Evolutionary conservation across 164 flowering plant genomes (phyloP).

Genomic region (Amborella trichopoda): DNA sequence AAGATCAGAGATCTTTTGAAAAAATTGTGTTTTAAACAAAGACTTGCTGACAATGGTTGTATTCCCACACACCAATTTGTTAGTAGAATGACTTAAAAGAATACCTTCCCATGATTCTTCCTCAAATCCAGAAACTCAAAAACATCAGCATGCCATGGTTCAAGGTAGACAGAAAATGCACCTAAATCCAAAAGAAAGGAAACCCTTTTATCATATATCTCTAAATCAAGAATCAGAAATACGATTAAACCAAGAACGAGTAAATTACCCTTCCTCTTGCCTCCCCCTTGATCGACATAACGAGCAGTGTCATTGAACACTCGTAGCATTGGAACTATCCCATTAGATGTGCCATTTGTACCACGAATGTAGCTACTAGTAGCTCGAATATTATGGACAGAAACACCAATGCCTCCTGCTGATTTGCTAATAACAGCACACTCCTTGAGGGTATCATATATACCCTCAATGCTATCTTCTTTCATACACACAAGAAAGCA

Average conservation of each 20-base stretch:
- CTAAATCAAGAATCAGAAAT: background rate
- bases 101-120: constrained; percentile 97
- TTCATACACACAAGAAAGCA: constrained; percentile 97
- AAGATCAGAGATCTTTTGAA: too few relatives aligned
- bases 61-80: background rate
- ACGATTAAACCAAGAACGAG: background rate
- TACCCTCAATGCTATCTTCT: constrained; percentile 97
- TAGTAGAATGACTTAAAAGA: background rate
- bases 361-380: constrained; percentile 97
- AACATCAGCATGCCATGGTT: constrained; percentile 99
- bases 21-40: too few relatives aligned
- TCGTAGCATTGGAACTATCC: constrained; percentile 91
- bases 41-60: too few relatives aligned
- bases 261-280: constrained; percentile 87
- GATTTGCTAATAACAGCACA: constrained; percentile 99
- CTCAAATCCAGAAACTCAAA: constrained; percentile 90
- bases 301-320: constrained; percentile 99
- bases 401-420: constrained; percentile 98
- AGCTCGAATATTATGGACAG: constrained; percentile 92
- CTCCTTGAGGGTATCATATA: constrained; percentile 92
- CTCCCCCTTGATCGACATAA: constrained; percentile 99
- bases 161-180: constrained; percentile 97
- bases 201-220: background rate
- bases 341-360: constrained; percentile 98
- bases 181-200: constrained; percentile 33